Conservation (phyloP, 495 filamentous ascomycete genomes). For the Xylaria intraflava region DNA sequence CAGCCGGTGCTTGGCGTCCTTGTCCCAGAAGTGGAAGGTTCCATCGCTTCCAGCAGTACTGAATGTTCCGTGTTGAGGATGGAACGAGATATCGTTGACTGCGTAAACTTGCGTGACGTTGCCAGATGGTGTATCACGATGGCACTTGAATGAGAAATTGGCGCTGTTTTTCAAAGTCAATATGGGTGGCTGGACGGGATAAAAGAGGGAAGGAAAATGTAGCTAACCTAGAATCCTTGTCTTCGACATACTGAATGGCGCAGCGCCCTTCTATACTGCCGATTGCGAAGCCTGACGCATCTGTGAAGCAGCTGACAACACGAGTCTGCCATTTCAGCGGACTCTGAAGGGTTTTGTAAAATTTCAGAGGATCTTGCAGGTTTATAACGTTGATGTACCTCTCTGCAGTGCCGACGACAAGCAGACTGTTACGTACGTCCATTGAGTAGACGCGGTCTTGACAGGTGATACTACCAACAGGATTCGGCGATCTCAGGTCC, state of each 20-base stretch:
- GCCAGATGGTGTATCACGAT: constrained; percentile 65
- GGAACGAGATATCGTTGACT: constrained; percentile 85
- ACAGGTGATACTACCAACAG: constrained; percentile 58
- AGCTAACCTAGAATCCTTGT: constrained; percentile 64
- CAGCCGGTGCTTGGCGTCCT: constrained; percentile 76
- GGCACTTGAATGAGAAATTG: constrained; percentile 93
- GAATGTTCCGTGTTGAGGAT: constrained; percentile 75
- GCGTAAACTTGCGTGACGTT: constrained; percentile 72
- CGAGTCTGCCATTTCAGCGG: constrained; percentile 86
- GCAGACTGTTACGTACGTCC: constrained; percentile 70
- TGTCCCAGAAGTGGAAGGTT: constrained; percentile 88
- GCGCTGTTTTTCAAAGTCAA: constrained; percentile 36
- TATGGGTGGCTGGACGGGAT: background rate
- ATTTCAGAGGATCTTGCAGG: constrained; percentile 60
- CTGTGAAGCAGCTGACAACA: constrained; percentile 76
- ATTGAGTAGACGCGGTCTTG: constrained; percentile 83
- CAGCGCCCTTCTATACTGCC: constrained; percentile 87
- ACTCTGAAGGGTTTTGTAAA: constrained; percentile 77
- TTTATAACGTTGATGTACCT: constrained; percentile 83
- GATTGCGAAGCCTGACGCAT: constrained; percentile 77
- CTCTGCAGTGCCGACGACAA: constrained; percentile 81
- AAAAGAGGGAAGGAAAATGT: background rate
- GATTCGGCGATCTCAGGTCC: constrained; percentile 61
- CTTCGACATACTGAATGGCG: constrained; percentile 82
- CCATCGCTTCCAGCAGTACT: constrained; percentile 85